Percentiles rank a stretch among this genome's conserved stretches.
Conservation (phyloP, 2,329 filamentous ascomycete species). For the Pseudogymnoascus sp. region DNA sequence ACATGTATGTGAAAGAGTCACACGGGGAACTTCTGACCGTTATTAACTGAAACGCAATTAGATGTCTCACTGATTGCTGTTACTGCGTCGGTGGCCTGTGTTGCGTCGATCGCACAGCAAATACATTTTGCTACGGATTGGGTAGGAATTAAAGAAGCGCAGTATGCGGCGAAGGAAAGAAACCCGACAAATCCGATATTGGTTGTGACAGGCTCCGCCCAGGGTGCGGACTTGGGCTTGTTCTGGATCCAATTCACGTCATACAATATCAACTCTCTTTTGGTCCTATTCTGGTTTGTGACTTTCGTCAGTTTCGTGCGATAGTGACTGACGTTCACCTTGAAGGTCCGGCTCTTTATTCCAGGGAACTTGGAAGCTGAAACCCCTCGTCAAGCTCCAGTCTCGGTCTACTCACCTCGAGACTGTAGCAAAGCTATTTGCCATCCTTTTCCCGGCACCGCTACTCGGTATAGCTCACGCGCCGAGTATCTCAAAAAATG, state of each 20-base stretch:
- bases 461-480: conserved; percentile 11
- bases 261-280: conserved; percentile 12
- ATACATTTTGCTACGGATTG: conserved; percentile 10
- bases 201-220: conserved; percentile 1
- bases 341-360: background rate
- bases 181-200: background rate
- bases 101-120: conserved; percentile 10
- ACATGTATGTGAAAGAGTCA: conserved; percentile 1
- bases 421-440: conserved; percentile 11
- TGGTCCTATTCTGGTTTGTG: conserved; percentile 14
- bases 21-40: too few species aligned
- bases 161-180: background rate
- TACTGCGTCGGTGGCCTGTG: background rate
- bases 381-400: background rate
- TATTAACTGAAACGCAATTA: background rate
- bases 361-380: background rate
- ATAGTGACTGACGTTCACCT: background rate
- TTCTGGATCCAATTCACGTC: conserved; percentile 14
- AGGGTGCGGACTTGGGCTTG: conserved; percentile 11
- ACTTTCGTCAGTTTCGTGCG: background rate
- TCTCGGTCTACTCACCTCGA: background rate
- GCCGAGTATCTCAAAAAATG: background rate
- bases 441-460: conserved; percentile 5
- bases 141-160: background rate
- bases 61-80: conserved; percentile 9